Base-by-base conservation (phyloP, 2,329 filamentous ascomycete genomes). In the Cercospora janseana region DNA sequence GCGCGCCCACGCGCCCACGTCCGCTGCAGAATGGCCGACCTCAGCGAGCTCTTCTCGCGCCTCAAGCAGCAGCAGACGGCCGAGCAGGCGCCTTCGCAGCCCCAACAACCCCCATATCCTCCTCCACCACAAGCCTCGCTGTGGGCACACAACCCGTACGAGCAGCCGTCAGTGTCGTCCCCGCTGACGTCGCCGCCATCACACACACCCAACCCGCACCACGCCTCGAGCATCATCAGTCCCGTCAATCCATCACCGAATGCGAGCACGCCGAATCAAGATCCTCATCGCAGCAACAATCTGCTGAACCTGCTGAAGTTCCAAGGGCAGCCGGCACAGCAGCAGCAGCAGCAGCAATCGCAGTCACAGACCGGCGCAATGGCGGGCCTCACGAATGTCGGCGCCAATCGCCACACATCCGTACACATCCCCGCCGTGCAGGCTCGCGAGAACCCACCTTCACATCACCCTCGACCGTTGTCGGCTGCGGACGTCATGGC, bases 231-330 rank as follows among this genome's bases (percentile, higher is more conserved):
- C 55, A 72, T 83, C 60, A 74, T 83, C 65, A 83, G 80, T 63
- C 80, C 81, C 7, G 78, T 75, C 54, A 66, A 70, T 53, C 56
- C 71, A 42, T 75, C 77, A 49, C 70, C 59, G 65, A 42, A 43
- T 20, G 52, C 62, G 54, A 71, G 71, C 67, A 70, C 67, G 57
- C 69, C 67, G 52, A 68, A 60, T 45, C 69, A 67, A 63, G 60
- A 63, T 26, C 66, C 65, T 51, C 66, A 59, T 53, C 59, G 65
- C 10, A 60, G 66, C 29, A 66, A 64, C 55, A 81, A 79, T 61
- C 67, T 87, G 57, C 74, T 87, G 52, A 85, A 79, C 62, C 68
- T 87, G 54, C 74, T 87, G 56, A 83, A 82, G 67, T 85, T 83
- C 69, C 82, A 78, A 54, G 74, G 79, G 58, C 69, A 74, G 59